Base-by-base conservation (phyloP, 1,284 basidiomycete species). In the Schizophyllum amplum region DNA sequence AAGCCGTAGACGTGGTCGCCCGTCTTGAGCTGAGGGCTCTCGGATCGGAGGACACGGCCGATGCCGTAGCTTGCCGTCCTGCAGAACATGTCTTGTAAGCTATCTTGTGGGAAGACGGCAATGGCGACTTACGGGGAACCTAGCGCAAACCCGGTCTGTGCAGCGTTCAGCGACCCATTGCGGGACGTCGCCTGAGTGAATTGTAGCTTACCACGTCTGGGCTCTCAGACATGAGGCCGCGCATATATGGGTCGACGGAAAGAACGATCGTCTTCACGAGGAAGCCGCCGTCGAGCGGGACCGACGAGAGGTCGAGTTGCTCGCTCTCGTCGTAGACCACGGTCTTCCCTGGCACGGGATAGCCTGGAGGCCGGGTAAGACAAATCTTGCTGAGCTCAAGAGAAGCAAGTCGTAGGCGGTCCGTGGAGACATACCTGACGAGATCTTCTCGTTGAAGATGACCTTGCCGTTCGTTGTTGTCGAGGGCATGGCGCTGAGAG, bases 181-280 rank as follows among this genome's bases (percentile, higher is more conserved):
- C 5, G 27, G 13, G 5, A 33, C 6, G 13, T 33, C 5, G 6
- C 13, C 27, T 6, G 27, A 13, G 27, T 33, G 27, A 6, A 33
- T n/a, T n/a, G n/a, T n/a, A n/a, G n/a, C 27, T 13, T 33, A 33
- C 27, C 27, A 42, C 33, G 33, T 42, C 33, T 17, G 33, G 11
- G 13, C 2, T 42, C 15, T 27, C 49, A 5, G 58, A 25, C 71
- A 77, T 74, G 24, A 64, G 57, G 1, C 65, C 65, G 27, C 71
- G 66, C 61, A 75, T 57, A 59, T 74, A 78, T 0, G 75, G 75
- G 58, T 78, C 75, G 25, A 75, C 61, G n/a, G 65, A 71, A 15
- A 76, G 55, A 0, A 66, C 66, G 7, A 75, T 57, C 2, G 66
- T 63, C 60, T 75, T 75, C 56, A 74, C 51, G 15, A 79, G 66